Conservation (phyloP, 2,329 filamentous ascomycete species). For the Gliomastix tumulicola region DNA sequence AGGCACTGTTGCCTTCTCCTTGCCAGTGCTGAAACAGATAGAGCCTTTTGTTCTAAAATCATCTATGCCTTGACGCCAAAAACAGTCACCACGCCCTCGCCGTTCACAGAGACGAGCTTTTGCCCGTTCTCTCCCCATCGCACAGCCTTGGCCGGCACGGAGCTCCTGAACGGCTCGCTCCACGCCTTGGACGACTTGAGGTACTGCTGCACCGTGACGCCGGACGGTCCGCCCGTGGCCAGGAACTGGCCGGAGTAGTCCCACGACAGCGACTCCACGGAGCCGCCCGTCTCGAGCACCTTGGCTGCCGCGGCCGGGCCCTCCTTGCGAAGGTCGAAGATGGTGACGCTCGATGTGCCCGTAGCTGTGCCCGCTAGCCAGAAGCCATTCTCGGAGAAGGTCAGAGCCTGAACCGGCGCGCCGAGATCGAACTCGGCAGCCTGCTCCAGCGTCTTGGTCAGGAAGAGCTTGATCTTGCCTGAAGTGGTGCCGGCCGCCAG, state of each 20-base stretch:
- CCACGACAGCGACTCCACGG: slow-evolving; percentile 74
- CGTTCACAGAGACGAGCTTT: slow-evolving; percentile 67
- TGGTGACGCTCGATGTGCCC: slow-evolving; percentile 69
- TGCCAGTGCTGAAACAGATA: no score
- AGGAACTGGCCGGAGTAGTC: slow-evolving; percentile 95
- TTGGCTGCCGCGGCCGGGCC: slow-evolving; percentile 75
- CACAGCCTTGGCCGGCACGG: slow-evolving; percentile 64
- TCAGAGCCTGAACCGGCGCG: slow-evolving; percentile 65
- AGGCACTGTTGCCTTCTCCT: no score
- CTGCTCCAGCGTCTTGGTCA: slow-evolving; percentile 71
- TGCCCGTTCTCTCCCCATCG: slow-evolving; percentile 72
- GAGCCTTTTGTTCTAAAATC: no score
- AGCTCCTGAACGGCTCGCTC: slow-evolving; percentile 77
- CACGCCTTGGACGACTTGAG: slow-evolving; percentile 80
- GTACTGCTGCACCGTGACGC: slow-evolving; percentile 84
- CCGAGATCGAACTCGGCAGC: slow-evolving; percentile 68
- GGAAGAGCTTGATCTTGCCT: slow-evolving; percentile 82
- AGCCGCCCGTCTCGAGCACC: slow-evolving; percentile 75
- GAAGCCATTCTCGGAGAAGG: slow-evolving; percentile 94
- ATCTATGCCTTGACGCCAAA: slow-evolving; percentile 48
- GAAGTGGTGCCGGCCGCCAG: slow-evolving; percentile 76
- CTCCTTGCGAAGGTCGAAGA: slow-evolving; percentile 91
- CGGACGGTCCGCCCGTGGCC: slow-evolving; percentile 71
- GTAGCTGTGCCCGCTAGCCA: slow-evolving; percentile 84
- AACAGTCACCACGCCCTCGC: slow-evolving; percentile 68